These are phyloP conservation scores for Phlebiopsis flavidoalba DNA, from an alignment of 768 basidiomycete genomes.

Conservation along the genomic window DNA sequence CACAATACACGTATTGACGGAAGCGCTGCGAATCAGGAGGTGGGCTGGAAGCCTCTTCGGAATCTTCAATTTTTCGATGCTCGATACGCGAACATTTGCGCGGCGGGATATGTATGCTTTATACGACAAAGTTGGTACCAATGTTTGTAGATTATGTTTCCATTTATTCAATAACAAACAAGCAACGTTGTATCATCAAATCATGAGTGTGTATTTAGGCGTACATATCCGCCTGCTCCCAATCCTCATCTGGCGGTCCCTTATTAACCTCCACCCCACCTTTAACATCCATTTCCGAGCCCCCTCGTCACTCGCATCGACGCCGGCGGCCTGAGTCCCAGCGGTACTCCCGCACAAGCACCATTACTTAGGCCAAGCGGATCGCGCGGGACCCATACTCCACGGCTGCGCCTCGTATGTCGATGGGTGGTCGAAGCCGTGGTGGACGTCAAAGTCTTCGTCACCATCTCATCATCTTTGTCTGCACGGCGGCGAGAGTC, in stretches of 20 bases:
- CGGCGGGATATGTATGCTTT: too few relatives aligned
- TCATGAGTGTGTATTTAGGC: neutral
- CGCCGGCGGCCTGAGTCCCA: constrained; percentile 31
- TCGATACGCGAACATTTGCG: too few relatives aligned
- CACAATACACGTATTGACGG: neutral
- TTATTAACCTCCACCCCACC: constrained; percentile 27
- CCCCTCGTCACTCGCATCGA: constrained; percentile 29
- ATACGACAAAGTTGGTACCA: too few relatives aligned
- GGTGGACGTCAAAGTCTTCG: constrained; percentile 22
- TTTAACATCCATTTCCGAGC: constrained; percentile 26
- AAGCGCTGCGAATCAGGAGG: neutral
- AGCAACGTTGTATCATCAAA: neutral
- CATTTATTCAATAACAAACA: too few relatives aligned
- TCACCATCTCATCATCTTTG: constrained; percentile 17
- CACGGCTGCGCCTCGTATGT: constrained; percentile 35
- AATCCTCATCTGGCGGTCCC: constrained; percentile 27
- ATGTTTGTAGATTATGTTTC: too few relatives aligned
- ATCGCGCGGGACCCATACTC: constrained; percentile 43
- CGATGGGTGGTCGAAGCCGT: constrained; percentile 43
- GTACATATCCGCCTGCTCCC: constrained; percentile 15
- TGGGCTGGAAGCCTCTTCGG: neutral
- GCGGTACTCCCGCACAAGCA: constrained; percentile 20
- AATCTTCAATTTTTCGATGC: neutral
- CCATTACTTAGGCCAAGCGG: constrained; percentile 33
- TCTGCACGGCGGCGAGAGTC: neutral